phyloP scores from a whole-genome alignment of 192 early-diverging fungal species.

The Gonapodya prolifera region DNA sequence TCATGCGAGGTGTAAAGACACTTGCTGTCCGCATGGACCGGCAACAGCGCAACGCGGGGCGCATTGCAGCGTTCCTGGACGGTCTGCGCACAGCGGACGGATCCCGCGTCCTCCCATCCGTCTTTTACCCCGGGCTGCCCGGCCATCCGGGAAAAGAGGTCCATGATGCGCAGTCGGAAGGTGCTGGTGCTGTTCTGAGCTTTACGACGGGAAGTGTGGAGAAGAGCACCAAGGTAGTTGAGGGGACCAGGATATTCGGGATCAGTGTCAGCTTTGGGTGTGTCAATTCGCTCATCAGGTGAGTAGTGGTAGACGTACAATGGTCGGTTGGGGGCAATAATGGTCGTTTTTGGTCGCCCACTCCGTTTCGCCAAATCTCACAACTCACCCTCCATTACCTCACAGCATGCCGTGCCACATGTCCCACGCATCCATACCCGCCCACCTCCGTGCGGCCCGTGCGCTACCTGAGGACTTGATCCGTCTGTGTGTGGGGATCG shows the following conservation, averaged over 20 bases:
- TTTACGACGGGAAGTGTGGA: constrained; percentile 84
- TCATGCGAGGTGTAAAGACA: constrained; percentile 90
- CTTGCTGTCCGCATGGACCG: constrained; percentile 92
- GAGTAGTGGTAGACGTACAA: too few relatives aligned
- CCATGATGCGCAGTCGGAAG: constrained; percentile 56
- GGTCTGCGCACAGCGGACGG: constrained; percentile 13
- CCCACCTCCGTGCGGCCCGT: constrained; percentile 70
- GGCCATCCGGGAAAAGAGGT: constrained; percentile 75
- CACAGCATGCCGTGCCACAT: constrained; percentile 90
- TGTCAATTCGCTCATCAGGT: constrained; percentile 93
- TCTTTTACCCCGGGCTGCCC: constrained; percentile 76
- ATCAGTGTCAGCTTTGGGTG: constrained; percentile 97
- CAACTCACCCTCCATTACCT: not conserved
- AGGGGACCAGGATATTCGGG: constrained; percentile 68
- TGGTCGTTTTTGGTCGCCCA: too few relatives aligned
- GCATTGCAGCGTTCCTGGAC: constrained; percentile 73
- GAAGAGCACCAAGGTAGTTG: constrained; percentile 66
- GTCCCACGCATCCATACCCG: constrained; percentile 95
- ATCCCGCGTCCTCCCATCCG: constrained; percentile 12
- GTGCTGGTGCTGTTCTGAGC: constrained; percentile 86
- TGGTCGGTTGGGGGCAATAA: too few relatives aligned
- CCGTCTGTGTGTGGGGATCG: constrained; percentile 90
- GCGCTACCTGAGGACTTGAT: constrained; percentile 94
- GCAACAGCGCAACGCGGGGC: constrained; percentile 69
- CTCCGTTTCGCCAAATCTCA: too few relatives aligned